Evolutionary conservation across 2,329 filamentous ascomycete species (phyloP).

Genomic region (Coniochaeta pulveracea): DNA sequence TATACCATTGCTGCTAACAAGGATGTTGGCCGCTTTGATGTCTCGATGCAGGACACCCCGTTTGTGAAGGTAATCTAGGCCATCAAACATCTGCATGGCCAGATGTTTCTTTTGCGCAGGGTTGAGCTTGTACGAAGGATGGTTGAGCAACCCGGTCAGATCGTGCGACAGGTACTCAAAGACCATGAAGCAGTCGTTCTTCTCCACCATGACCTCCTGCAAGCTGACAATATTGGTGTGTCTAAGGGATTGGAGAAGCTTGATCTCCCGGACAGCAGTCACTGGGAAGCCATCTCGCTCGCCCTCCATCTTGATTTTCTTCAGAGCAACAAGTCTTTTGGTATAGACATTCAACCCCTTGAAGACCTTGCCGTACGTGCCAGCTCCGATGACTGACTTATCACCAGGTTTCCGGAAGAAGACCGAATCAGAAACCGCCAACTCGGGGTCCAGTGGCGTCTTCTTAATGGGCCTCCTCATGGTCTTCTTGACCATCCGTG

Average conservation of each 20-base stretch:
- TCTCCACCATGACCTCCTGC: constrained; percentile 94
- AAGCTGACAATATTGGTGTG: constrained; percentile 75
- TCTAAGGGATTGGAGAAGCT: constrained; percentile 75
- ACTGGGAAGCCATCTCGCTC: constrained; percentile 86
- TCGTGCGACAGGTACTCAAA: constrained; percentile 98
- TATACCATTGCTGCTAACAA: constrained; percentile 80
- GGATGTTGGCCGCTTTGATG: constrained; percentile 96
- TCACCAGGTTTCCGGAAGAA: constrained; percentile 96
- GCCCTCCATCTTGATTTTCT: constrained; percentile 88
- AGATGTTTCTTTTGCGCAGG: constrained; percentile 84
- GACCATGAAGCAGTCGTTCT: constrained; percentile 98
- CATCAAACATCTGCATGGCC: constrained; percentile 85
- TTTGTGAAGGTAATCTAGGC: constrained; percentile 84
- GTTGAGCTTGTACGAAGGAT: constrained; percentile 81
- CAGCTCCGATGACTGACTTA: constrained; percentile 89
- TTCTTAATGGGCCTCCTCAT: constrained; percentile 61
- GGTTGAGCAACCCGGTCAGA: constrained; percentile 86
- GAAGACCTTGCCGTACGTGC: constrained; percentile 93
- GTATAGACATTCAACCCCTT: constrained; percentile 92
- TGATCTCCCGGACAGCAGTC: constrained; percentile 84
- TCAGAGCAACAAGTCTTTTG: constrained; percentile 70
- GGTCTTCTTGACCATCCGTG: constrained; percentile 54
- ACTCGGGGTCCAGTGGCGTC: constrained; percentile 59
- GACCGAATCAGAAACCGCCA: constrained; percentile 73
- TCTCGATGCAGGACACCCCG: constrained; percentile 92